phyloP scores from a whole-genome alignment of 148 eudicot species.

The Heliamphora exappendiculata region DNA sequence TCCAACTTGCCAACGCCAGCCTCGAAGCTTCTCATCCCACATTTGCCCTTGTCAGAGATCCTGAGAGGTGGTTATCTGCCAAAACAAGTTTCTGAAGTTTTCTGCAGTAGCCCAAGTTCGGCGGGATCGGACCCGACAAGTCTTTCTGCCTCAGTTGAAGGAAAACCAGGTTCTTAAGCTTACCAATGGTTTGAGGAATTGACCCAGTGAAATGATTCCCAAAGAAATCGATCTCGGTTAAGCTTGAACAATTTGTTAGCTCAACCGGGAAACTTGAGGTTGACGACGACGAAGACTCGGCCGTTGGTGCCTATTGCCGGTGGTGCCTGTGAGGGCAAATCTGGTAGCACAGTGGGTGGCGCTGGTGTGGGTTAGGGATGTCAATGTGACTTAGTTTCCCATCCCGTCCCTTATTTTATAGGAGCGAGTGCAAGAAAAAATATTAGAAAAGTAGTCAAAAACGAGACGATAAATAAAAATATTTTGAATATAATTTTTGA shows the following conservation, averaged over 20 bases:
- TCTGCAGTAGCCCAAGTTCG: slow-evolving; percentile 63
- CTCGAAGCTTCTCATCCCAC: slow-evolving; percentile 60
- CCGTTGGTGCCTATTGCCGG: no score
- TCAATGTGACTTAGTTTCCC: no score
- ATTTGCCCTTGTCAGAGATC: slow-evolving; percentile 61
- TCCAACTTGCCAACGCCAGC: slow-evolving; percentile 57
- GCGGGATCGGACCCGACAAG: slow-evolving; percentile 59
- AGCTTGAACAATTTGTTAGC: slow-evolving; percentile 62
- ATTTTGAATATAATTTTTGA: no score
- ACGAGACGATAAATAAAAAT: no score
- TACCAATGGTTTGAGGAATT: slow-evolving; percentile 68
- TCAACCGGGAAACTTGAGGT: no score
- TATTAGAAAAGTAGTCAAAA: no score
- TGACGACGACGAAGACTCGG: no score
- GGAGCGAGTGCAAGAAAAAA: no score
- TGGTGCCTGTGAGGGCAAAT: no score
- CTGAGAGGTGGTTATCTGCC: slow-evolving; percentile 70
- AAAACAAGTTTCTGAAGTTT: slow-evolving; percentile 60
- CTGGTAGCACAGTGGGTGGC: no score
- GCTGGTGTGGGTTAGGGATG: no score
- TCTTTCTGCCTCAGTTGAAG: slow-evolving; percentile 90
- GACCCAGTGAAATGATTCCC: slow-evolving; percentile 64
- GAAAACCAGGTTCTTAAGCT: slow-evolving; percentile 47
- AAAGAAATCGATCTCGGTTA: slow-evolving; percentile 66
- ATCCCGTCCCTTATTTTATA: no score